Percentiles rank a stretch among this genome's conserved stretches.
Conservation (phyloP, 208 protist species). For the Endotrypanum monterogeii region DNA sequence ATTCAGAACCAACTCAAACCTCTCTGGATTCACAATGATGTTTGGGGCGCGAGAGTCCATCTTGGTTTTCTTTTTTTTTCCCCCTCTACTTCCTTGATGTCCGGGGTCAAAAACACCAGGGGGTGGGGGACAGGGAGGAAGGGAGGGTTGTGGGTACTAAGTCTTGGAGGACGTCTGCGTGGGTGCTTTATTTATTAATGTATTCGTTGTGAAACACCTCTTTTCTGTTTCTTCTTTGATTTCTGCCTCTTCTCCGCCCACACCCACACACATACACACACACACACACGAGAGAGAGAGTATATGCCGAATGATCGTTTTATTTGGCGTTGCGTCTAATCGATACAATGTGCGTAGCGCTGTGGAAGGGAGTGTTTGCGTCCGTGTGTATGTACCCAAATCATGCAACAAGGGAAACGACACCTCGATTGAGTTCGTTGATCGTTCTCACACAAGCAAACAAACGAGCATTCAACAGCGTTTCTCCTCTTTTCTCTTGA, state of each 20-base stretch:
- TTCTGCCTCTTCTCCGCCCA: not conserved
- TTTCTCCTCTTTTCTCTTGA: too few relatives aligned
- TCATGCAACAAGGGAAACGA: too few relatives aligned
- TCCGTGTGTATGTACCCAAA: too few relatives aligned
- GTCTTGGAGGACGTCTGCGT: too few relatives aligned
- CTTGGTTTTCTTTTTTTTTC: conserved; percentile 19
- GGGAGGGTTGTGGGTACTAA: not conserved
- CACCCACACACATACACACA: not conserved
- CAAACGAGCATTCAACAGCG: too few relatives aligned
- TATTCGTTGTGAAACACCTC: too few relatives aligned
- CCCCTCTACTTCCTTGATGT: not conserved
- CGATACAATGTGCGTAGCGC: too few relatives aligned
- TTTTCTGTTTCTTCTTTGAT: too few relatives aligned
- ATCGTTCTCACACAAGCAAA: too few relatives aligned
- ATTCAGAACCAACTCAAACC: conserved; percentile 54
- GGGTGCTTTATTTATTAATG: too few relatives aligned
- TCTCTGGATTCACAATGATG: conserved; percentile 56
- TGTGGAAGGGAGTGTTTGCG: too few relatives aligned
- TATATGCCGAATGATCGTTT: not conserved
- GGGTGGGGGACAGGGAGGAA: not conserved
- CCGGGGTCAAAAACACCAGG: not conserved
- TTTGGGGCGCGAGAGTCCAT: conserved; percentile 37
- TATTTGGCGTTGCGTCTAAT: not conserved
- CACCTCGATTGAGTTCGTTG: too few relatives aligned
- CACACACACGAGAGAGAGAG: not conserved